These are phyloP conservation scores for Boletellus sp. DNA, from an alignment of 768 basidiomycete species.

Conservation along the genomic window DNA sequence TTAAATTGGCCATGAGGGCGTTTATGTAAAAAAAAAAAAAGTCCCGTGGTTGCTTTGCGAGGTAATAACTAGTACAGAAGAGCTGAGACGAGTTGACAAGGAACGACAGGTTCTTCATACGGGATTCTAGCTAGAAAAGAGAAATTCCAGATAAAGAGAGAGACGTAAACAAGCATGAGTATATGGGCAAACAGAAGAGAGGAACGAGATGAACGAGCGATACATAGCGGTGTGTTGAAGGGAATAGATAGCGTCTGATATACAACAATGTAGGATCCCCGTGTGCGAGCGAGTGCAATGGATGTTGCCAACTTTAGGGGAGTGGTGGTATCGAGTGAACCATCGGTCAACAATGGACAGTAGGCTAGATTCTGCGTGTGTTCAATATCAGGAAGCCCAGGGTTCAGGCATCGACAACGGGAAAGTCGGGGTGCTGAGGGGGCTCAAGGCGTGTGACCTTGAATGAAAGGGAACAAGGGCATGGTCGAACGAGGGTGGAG, in stretches of 20 bases:
- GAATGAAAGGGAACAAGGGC: background rate
- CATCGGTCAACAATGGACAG: slow-evolving; percentile 14
- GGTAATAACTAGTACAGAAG: background rate
- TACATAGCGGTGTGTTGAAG: slow-evolving; percentile 5
- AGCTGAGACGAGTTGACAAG: background rate
- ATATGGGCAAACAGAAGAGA: background rate
- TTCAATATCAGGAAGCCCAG: slow-evolving; percentile 12
- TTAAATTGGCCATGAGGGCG: too few species aligned
- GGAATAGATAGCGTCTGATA: background rate
- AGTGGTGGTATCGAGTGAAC: background rate
- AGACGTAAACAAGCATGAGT: background rate
- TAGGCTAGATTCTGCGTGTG: slow-evolving; percentile 8
- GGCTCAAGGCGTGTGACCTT: slow-evolving; percentile 5
- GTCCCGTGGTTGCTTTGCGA: background rate
- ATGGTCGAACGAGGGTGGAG: background rate
- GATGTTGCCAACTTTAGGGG: background rate
- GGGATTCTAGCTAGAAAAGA: background rate
- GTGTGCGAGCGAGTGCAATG: background rate
- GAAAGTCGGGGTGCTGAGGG: slow-evolving; percentile 7
- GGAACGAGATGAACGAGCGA: slow-evolving; percentile 1
- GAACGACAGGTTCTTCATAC: background rate
- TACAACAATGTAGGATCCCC: slow-evolving; percentile 7
- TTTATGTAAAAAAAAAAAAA: too few species aligned
- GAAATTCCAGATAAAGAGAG: background rate
- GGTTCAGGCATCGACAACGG: slow-evolving; percentile 25